Base-by-base conservation (phyloP, 73 alveolate genomes). In the Paramecium bursaria region DNA sequence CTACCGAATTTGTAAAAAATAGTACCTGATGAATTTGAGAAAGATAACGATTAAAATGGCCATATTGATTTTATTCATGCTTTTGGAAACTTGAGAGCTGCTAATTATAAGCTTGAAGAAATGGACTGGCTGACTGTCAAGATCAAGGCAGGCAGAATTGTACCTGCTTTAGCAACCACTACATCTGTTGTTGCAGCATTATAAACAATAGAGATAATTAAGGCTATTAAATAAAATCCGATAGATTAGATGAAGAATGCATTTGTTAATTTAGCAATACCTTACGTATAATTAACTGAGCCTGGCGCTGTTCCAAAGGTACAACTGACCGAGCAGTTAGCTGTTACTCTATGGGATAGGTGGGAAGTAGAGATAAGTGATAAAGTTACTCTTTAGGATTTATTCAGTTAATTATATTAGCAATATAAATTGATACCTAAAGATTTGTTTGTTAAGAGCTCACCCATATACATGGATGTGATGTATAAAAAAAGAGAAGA, bases 141-240 rank as follows among this genome's bases (percentile, higher is more conserved):
- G 86, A 86, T 96, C 23, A 96, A 96, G 76, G 99, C 99, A 27
- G 99, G 99, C 29, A 74, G 99, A 75, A 96, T 96, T 47, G 93
- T 96, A 2, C 99, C 99, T 49, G 99, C 99, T 7, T 75, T 96
- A 17, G 99, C 99, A 31, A 96, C 99, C 0, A 96, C 99, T 9
- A 96, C 99, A 21, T 95, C 99, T 3, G 91, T 97, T 14, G 93
- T 96, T 17, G 99, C 99, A 5, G 99, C 96, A 7, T 73, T 96
- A 39, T 92, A 96, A 54, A 85, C 99, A 10, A 55, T 96, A 3
- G 98, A 96, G 74, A 49, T 96, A 67, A 90, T 96, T 14, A 94
- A 96, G 90, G 54, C 76, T 0, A 22, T 79, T 13, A 79, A 79
- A 11, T 39, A 79, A 17, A 73, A 49, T 3, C 29, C 51, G 33